Percentiles rank a stretch among this genome's conserved stretches.
Evolutionary conservation across 2,329 filamentous ascomycete species (phyloP).

Genomic region (Leptosphaerulina australis): DNA sequence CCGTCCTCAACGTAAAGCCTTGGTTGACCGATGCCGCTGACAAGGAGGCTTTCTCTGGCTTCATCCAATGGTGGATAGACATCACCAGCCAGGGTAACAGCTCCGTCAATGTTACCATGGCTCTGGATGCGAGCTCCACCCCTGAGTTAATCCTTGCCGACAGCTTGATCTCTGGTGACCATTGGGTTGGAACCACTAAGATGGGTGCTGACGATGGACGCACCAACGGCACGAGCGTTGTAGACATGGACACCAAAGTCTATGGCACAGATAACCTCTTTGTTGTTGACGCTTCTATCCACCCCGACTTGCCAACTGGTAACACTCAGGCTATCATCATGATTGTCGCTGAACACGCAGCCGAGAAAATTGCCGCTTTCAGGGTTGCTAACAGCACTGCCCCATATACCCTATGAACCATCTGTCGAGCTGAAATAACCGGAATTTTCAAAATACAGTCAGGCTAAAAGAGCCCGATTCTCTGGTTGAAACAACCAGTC

Average conservation of each 20-base stretch:
- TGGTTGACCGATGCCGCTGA: constrained; percentile 49
- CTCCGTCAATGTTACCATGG: constrained; percentile 12
- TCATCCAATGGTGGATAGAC: constrained; percentile 19
- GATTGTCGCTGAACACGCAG: constrained; percentile 67
- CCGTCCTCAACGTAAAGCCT: constrained; percentile 53
- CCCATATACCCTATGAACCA: too few species aligned
- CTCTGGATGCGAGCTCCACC: constrained; percentile 7
- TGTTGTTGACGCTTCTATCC: constrained; percentile 56
- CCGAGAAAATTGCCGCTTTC: constrained; percentile 58
- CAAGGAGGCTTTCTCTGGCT: constrained; percentile 13
- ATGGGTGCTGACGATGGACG: constrained; percentile 42
- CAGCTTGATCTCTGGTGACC: constrained; percentile 13
- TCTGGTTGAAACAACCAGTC: too few species aligned
- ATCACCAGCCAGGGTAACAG: constrained; percentile 12
- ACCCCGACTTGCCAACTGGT: constrained; percentile 70
- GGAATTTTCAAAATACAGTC: too few species aligned
- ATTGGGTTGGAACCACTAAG: constrained; percentile 17
- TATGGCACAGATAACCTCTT: constrained; percentile 52
- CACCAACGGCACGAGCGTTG: constrained; percentile 39
- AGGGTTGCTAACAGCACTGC: constrained; percentile 36
- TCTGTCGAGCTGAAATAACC: too few species aligned
- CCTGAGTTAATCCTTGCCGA: constrained; percentile 9
- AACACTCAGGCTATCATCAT: constrained; percentile 72
- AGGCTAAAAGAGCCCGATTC: too few species aligned
- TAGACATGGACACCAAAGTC: constrained; percentile 49